These are phyloP conservation scores for Candida taoyuanica DNA, from an alignment of 805 yeast genomes.

Conservation along the genomic window DNA sequence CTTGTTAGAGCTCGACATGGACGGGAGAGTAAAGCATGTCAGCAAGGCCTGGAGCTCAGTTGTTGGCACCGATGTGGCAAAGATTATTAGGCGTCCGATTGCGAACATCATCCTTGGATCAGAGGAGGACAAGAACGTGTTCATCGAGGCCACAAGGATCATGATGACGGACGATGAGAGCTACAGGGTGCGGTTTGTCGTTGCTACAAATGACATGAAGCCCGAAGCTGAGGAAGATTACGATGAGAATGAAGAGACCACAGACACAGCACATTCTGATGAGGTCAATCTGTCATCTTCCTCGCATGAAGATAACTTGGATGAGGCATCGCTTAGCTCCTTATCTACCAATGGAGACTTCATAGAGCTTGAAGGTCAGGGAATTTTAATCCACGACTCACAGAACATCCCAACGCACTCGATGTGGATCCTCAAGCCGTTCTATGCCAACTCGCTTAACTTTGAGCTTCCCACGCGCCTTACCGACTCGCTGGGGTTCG, in stretches of 20 bases:
- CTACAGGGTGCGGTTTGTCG: conserved; percentile 70
- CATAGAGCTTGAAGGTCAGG: conserved; percentile 88
- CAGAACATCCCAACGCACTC: conserved; percentile 67
- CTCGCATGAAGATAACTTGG: conserved; percentile 17
- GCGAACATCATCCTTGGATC: conserved; percentile 61
- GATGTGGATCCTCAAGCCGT: conserved; percentile 90
- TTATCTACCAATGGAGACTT: conserved; percentile 55
- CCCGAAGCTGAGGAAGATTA: conserved; percentile 25
- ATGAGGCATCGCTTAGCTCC: conserved; percentile 31
- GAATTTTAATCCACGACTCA: conserved; percentile 70
- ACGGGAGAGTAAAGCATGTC: conserved; percentile 71
- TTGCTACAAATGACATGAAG: conserved; percentile 33
- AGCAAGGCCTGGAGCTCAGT: conserved; percentile 75
- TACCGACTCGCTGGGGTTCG: conserved; percentile 80
- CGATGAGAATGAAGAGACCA: conserved; percentile 17
- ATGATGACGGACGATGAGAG: conserved; percentile 74
- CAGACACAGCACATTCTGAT: conserved; percentile 12
- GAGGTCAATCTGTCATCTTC: conserved; percentile 11
- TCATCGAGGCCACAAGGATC: conserved; percentile 60
- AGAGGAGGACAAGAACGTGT: conserved; percentile 60
- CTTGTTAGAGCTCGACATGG: conserved; percentile 79
- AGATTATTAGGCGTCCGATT: conserved; percentile 54
- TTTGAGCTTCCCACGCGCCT: conserved; percentile 67
- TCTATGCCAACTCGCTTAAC: conserved; percentile 56
- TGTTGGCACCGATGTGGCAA: conserved; percentile 59